A percentile compares a stretch with the other conserved stretches of the same genome.
Evolutionary conservation across 108 stramenopile genomes (phyloP).

Genomic region (Seminavis robusta): DNA sequence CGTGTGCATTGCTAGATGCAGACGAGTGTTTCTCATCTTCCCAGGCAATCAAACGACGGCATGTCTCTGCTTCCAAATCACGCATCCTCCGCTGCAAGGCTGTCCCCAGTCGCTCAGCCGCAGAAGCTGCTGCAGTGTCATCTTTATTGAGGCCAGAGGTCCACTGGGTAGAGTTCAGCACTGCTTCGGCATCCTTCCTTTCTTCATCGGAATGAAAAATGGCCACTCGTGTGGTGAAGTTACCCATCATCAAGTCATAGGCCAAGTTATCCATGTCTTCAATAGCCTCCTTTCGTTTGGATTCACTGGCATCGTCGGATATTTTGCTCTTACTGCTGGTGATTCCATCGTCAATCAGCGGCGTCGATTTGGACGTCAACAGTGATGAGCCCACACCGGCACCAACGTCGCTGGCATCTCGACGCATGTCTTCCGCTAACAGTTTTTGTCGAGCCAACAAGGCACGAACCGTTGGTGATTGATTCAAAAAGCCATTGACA

Average conservation of each 20-base stretch:
- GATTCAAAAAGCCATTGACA: constrained; percentile 70
- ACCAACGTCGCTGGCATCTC: constrained; percentile 2
- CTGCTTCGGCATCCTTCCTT: constrained; percentile 74
- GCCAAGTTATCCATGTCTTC: constrained; percentile 77
- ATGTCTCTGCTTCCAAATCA: constrained; percentile 85
- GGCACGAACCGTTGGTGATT: constrained; percentile 51
- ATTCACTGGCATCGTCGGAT: no score
- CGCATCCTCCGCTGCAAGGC: constrained; percentile 77
- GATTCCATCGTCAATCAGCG: constrained; percentile 19
- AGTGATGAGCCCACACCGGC: no score
- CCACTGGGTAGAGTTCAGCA: constrained; percentile 75
- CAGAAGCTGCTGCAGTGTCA: constrained; percentile 49
- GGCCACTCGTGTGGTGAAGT: constrained; percentile 68
- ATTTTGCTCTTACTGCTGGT: no score
- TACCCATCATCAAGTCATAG: constrained; percentile 89
- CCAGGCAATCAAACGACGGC: constrained; percentile 86
- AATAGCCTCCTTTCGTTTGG: constrained; percentile 55
- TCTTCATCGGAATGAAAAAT: constrained; percentile 79
- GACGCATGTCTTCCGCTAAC: constrained; percentile 26
- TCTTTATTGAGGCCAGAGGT: constrained; percentile 27
- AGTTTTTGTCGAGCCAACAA: constrained; percentile 71
- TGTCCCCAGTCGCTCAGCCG: constrained; percentile 62
- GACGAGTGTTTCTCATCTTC: constrained; percentile 86
- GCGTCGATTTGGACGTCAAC: constrained; percentile 7
- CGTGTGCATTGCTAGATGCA: constrained; percentile 12